A percentile compares a stretch with the other conserved stretches of the same genome.
Conservation (phyloP, 2,329 filamentous ascomycete genomes). For the Fusarium veterinarium region DNA sequence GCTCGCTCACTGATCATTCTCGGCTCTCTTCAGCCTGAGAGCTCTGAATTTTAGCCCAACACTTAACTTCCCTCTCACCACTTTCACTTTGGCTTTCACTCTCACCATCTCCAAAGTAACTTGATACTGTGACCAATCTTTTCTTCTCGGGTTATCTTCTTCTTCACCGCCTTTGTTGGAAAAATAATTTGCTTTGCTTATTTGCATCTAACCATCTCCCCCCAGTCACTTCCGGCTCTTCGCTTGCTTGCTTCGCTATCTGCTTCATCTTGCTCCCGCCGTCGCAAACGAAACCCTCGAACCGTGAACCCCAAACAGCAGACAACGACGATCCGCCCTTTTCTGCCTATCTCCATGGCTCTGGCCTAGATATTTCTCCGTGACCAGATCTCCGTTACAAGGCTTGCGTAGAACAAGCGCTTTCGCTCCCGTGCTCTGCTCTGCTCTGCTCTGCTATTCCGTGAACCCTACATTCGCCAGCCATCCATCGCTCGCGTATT, state of each 20-base stretch:
- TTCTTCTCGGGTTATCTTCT: conserved; percentile 1
- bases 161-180: conserved; percentile 16
- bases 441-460: conserved; percentile 15
- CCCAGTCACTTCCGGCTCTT: conserved; percentile 5
- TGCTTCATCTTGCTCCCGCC: conserved; percentile 12
- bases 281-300: conserved; percentile 31
- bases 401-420: conserved; percentile 36
- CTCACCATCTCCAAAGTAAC: conserved; percentile 2
- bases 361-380: conserved; percentile 24
- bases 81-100: conserved; percentile 7
- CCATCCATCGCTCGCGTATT: conserved; percentile 19
- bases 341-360: conserved; percentile 32
- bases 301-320: conserved; percentile 18
- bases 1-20: conserved; percentile 28
- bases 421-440: conserved; percentile 24
- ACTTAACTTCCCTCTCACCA: conserved; percentile 29
- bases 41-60: conserved; percentile 42
- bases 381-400: conserved; percentile 26
- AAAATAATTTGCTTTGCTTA: conserved; percentile 10
- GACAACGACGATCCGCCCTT: conserved; percentile 8
- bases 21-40: conserved; percentile 36
- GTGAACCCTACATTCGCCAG: conserved; percentile 22
- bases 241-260: conserved; percentile 15
- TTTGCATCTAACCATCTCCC: conserved; percentile 3
- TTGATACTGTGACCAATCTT: conserved; percentile 29